Evolutionary conservation across 2,329 filamentous ascomycete genomes (phyloP).

Genomic region (Sclerotinia borealis): DNA sequence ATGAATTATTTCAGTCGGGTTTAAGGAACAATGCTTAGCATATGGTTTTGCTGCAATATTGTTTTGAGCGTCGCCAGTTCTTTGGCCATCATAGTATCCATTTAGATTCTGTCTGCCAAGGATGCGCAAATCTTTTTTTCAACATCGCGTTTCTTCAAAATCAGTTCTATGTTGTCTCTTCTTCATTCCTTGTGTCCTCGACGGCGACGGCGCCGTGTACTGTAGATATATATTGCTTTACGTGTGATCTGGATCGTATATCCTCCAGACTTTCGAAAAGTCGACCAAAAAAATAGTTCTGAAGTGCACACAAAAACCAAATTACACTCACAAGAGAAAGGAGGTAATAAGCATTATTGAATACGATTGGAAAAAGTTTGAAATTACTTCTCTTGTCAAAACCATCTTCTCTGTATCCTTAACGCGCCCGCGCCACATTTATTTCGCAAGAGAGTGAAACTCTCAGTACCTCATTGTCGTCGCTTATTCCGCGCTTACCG

Average conservation of each 20-base stretch:
- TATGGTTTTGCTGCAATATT: background rate
- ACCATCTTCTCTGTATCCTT: background rate
- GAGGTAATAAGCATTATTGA: background rate
- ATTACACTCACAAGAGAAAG: background rate
- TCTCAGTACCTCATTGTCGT: background rate
- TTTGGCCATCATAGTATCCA: background rate
- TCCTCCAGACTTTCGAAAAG: no score
- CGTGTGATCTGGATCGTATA: background rate
- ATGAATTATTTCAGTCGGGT: background rate
- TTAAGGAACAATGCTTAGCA: background rate
- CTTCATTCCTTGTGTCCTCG: no score
- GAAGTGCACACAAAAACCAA: background rate
- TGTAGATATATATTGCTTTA: background rate
- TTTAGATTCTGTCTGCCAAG: background rate
- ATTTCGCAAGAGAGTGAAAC: background rate
- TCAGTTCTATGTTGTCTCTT: background rate
- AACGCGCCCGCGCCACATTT: background rate
- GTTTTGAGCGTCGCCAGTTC: background rate
- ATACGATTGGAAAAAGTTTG: background rate
- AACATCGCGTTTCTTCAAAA: background rate
- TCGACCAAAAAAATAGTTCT: background rate
- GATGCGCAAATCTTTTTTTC: background rate
- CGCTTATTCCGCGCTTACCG: background rate
- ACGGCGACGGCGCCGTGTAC: no score
- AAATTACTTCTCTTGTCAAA: background rate